These are phyloP conservation scores for Candida mesenterica DNA, from an alignment of 1,139 yeast genomes.

Conservation along the genomic window DNA sequence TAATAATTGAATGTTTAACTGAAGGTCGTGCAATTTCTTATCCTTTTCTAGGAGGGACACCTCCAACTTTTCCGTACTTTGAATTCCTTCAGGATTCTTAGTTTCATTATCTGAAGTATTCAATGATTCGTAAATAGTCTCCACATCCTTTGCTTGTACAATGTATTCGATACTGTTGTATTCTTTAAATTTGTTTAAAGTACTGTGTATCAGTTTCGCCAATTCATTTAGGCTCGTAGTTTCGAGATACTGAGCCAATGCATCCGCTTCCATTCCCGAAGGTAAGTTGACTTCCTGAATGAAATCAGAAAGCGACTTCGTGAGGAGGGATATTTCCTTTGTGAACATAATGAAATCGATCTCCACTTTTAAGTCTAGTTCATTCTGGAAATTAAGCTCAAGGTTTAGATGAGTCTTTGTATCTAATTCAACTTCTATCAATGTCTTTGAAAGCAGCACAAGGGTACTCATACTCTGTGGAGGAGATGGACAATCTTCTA, in stretches of 20 bases:
- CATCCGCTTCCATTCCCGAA: conserved; percentile 1
- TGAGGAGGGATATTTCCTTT: conserved; percentile 1
- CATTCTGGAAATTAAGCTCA: conserved; percentile 3
- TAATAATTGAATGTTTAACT: conserved; percentile 41
- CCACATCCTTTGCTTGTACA: neutral
- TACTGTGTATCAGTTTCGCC: no score
- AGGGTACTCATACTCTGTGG: neutral
- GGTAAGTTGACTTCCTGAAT: no score
- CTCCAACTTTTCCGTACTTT: neutral
- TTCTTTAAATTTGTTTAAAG: no score
- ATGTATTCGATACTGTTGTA: conserved; percentile 5
- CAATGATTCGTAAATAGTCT: conserved; percentile 6
- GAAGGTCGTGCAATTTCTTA: conserved; percentile 31
- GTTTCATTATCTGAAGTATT: neutral
- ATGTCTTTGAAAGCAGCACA: conserved; percentile 4
- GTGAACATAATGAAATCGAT: conserved; percentile 3
- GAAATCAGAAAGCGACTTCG: no score
- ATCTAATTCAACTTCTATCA: conserved; percentile 8
- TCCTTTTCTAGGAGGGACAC: conserved; percentile 27
- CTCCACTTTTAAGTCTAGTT: conserved; percentile 2
- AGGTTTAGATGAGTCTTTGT: conserved; percentile 6
- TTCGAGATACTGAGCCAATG: conserved; percentile 4
- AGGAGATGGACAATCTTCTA: conserved; percentile 4
- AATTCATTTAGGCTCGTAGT: no score
- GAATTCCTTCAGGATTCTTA: neutral